Evolutionary conservation across 2,329 filamentous ascomycete genomes (phyloP).

Genomic region (Pestalotiopsis sp.): DNA sequence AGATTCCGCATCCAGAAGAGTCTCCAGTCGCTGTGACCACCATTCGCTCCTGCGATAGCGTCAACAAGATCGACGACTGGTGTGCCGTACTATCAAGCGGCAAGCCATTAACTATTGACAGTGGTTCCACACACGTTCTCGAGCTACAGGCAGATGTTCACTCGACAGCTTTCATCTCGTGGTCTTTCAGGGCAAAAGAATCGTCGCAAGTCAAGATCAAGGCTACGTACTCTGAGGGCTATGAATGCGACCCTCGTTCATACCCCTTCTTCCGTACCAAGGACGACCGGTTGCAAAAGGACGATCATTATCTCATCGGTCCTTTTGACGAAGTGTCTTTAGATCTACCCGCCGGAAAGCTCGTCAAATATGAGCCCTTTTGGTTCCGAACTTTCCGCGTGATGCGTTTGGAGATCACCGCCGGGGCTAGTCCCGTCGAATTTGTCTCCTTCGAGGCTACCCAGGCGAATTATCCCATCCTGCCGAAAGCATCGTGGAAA

Average conservation of each 20-base stretch:
- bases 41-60: background rate
- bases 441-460: background rate
- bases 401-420: constrained; percentile 1
- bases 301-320: constrained; percentile 2
- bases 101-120: background rate
- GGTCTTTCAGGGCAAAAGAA: background rate
- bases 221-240: constrained; percentile 6
- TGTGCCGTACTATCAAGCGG: background rate
- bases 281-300: constrained; percentile 1
- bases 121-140: background rate
- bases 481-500: constrained; percentile 2
- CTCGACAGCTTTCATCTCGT: constrained; percentile 9
- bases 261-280: constrained; percentile 11
- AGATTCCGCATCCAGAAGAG: constrained; percentile 4
- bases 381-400: constrained; percentile 12
- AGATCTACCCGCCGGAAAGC: background rate
- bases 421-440: background rate
- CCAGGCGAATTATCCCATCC: constrained; percentile 4
- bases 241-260: constrained; percentile 3
- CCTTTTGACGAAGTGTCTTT: constrained; percentile 5
- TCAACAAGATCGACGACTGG: background rate
- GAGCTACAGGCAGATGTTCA: constrained; percentile 12
- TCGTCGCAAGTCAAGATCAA: background rate
- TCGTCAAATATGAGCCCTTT: constrained; percentile 8
- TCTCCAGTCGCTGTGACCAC: background rate